Conservation (phyloP, 2,329 filamentous ascomycete species). For the Claviceps pazoutovae region DNA sequence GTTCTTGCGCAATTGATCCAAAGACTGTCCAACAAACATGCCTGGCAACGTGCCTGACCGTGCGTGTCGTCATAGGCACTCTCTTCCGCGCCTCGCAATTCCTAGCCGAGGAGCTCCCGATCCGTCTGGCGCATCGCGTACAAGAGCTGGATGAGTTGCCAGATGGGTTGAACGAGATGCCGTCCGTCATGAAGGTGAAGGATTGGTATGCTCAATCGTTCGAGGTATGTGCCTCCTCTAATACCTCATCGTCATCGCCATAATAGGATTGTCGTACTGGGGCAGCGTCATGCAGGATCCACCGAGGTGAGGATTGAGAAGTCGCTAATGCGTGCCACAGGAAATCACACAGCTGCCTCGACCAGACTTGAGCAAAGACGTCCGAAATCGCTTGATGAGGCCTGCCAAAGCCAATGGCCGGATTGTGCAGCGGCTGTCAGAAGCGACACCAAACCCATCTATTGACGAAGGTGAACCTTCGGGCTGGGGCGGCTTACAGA, state of each 20-base stretch:
- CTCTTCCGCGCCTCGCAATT: slow-evolving; percentile 97
- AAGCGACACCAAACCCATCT: slow-evolving; percentile 82
- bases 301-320: slow-evolving; percentile 1
- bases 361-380: slow-evolving; percentile 60
- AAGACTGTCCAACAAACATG: slow-evolving; percentile 23
- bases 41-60: slow-evolving; percentile 4
- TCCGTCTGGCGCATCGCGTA: slow-evolving; percentile 88
- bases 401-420: slow-evolving; percentile 44
- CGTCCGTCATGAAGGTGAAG: slow-evolving; percentile 84
- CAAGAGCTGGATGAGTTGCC: slow-evolving; percentile 85
- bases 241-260: not conserved
- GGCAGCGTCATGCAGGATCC: not conserved
- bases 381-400: slow-evolving; percentile 65
- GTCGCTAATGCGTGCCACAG: slow-evolving; percentile 27
- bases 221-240: slow-evolving; percentile 49
- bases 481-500: slow-evolving; percentile 35
- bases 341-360: slow-evolving; percentile 82
- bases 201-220: slow-evolving; percentile 99
- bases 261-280: not conserved
- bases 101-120: slow-evolving; percentile 93
- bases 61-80: slow-evolving; percentile 46
- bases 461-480: slow-evolving; percentile 71
- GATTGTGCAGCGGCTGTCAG: slow-evolving; percentile 59
- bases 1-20: slow-evolving; percentile 27
- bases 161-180: slow-evolving; percentile 95